Percentiles rank a stretch among this genome's conserved stretches.
These are phyloP conservation scores for Litsea cubeba DNA, from an alignment of 164 flowering plant species.

Conservation along the genomic window DNA sequence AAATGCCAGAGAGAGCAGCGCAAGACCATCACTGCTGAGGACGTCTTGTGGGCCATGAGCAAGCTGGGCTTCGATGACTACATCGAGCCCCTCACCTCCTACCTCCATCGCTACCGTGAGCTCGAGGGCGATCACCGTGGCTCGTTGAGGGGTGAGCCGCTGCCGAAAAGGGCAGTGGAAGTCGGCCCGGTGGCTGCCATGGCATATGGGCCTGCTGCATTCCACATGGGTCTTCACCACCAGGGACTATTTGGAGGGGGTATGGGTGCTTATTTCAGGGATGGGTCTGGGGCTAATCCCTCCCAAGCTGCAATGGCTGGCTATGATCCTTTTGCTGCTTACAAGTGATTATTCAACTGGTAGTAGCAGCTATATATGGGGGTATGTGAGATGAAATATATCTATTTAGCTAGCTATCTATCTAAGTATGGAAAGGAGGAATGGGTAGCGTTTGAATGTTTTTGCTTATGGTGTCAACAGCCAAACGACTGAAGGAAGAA, in stretches of 20 bases:
- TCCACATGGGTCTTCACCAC: not conserved
- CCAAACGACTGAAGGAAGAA: not conserved
- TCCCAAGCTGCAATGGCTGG: not conserved
- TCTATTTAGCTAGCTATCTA: no score
- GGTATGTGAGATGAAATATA: not conserved
- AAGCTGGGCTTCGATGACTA: slow-evolving; percentile 82
- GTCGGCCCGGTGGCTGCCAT: slow-evolving; percentile 8
- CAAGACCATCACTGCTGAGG: slow-evolving; percentile 84
- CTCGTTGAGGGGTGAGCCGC: slow-evolving; percentile 41
- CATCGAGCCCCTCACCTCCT: slow-evolving; percentile 59
- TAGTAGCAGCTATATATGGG: not conserved
- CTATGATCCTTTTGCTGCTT: slow-evolving; percentile 5
- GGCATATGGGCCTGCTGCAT: slow-evolving; percentile 4
- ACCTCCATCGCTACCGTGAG: slow-evolving; percentile 33
- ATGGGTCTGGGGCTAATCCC: not conserved
- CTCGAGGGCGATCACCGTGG: slow-evolving; percentile 42
- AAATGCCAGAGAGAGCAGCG: slow-evolving; percentile 84
- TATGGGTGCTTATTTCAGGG: slow-evolving; percentile 2
- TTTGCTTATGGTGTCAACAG: not conserved
- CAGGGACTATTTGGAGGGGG: not conserved
- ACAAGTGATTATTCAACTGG: not conserved
- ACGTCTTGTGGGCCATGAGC: slow-evolving; percentile 79
- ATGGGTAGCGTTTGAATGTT: not conserved
- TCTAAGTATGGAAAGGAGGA: not conserved
- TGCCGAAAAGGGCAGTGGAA: slow-evolving; percentile 25